Evolutionary conservation across 1,284 basidiomycete species (phyloP), one percentile per base, ranked within the genome.

Genomic region (Pyrrhoderma noxium): DNA sequence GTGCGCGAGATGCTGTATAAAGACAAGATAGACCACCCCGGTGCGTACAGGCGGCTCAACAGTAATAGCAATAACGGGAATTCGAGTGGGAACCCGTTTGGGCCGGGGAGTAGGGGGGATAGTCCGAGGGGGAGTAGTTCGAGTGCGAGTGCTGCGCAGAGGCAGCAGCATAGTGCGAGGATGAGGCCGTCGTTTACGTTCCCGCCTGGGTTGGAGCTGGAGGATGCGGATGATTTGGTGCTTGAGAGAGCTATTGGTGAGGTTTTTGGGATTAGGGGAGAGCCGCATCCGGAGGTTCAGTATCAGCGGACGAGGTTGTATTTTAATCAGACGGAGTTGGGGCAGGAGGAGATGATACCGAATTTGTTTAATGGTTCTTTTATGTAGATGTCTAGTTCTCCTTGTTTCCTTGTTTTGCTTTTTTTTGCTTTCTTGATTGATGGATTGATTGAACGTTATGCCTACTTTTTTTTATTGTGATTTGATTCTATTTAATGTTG

Each of bases 1-100:
- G 50, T 52, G 8, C 49, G 54, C 16, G 54, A 55, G 35, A 38
- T 43, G 18, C 41, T 55, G 19, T 27, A 51, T 45, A 44, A 44
- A n/a, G 54, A 48, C 34, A 55, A 53, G 47, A 53, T 53, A 16
- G 52, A 46, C 8, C 52, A 53, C 23, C 52, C 52, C 14, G 31
- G 25, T 5, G 52, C 52, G 16, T 53, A 53, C 25, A 39, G 52
- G 18, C 25, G 25, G 47, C 7, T 21, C 4, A 41, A 35, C 39
- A 43, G 35, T 19, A 45, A 31, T 8, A 18, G 39, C n/a, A 45
- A 41, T 14, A 40, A 22, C 9, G 49, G 45, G 25, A 51, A 43
- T 34, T 43, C 49, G 22, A 41, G 49, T 16, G 16, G 49, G 11
- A 14, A 27, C n/a, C 4, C 16, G 38, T 16, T 22, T 40, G 14